Evolutionary conservation across 768 basidiomycete species (phyloP), one percentile per base, ranked within the genome.

Genomic region (Serendipita sp.): DNA sequence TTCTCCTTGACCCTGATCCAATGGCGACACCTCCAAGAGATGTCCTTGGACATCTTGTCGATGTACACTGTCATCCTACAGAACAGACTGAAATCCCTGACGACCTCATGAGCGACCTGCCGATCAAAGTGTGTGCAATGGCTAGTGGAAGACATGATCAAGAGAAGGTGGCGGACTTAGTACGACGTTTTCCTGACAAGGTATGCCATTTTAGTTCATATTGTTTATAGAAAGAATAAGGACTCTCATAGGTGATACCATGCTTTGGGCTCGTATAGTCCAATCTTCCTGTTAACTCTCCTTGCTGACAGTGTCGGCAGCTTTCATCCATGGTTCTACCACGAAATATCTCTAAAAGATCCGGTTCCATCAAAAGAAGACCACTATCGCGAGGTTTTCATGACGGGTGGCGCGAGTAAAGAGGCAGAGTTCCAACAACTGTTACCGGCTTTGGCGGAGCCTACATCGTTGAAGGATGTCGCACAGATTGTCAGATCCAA

Each of bases 31-130:
- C 37, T 24, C 24, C 46, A 56, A 65, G 16, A 70, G 69, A 70
- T 28, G 56, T 92, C 51, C 76, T 89, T 18, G 75, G 73, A 24
- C 89, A 89, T 69, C 76, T 97, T 65, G 79, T 85, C 64, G 94
- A 96, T 71, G 89, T 86, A 0, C 94, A 97, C 69, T 94, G 90
- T 74, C 94, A 97, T 75, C 92, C 94, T 2, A 92, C 89, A 3
- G 93, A 95, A 73, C 81, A 86, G 8, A 73, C 72, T 1, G 69
- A 70, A 0, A 79, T 85, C 45, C 69, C 75, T 5, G 63, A 74
- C 2, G 74, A 76, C 28, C 78, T 79, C 3, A 83, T 89, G 74
- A 76, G 81, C 30, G 69, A 74, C 10, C 80, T 88, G 2, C 72
- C 76, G 2, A 84, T 91, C 62, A 85, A 81, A 0, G 78, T 96